These are phyloP conservation scores for Pseudocercospora pini-densiflorae DNA, from an alignment of 2,329 filamentous ascomycete species.

Conservation along the genomic window DNA sequence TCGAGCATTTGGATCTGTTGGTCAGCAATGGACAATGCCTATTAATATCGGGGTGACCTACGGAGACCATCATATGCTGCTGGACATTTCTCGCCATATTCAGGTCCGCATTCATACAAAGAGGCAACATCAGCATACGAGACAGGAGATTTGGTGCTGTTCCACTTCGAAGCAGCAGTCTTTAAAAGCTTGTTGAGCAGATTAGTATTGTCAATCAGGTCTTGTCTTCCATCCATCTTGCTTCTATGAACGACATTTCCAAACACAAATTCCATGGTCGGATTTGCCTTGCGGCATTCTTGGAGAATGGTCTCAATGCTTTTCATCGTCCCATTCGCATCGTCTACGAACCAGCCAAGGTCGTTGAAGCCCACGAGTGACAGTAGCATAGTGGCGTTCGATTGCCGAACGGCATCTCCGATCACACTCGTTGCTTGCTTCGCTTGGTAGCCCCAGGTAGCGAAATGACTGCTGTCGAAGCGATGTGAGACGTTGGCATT, in stretches of 20 bases:
- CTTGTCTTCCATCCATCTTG: constrained; percentile 25
- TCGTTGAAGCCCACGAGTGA: constrained; percentile 36
- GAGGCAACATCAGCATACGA: constrained; percentile 41
- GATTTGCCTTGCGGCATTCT: constrained; percentile 38
- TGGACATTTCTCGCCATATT: constrained; percentile 15
- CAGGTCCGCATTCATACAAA: constrained; percentile 25
- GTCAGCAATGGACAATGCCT: constrained; percentile 43
- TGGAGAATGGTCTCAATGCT: constrained; percentile 38
- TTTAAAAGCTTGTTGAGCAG: constrained; percentile 28
- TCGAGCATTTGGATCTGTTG: constrained; percentile 46
- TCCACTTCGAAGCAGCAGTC: constrained; percentile 34
- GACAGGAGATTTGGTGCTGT: constrained; percentile 36
- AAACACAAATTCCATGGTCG: constrained; percentile 28
- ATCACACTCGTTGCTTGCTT: constrained; percentile 39
- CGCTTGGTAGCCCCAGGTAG: constrained; percentile 40
- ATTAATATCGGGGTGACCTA: constrained; percentile 13
- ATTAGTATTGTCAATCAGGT: constrained; percentile 28
- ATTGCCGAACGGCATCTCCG: constrained; percentile 33
- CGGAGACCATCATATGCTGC: constrained; percentile 21
- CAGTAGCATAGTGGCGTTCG: constrained; percentile 40
- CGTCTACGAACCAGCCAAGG: constrained; percentile 31
- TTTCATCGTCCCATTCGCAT: constrained; percentile 29
- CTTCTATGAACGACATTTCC: constrained; percentile 31
- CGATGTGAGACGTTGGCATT: constrained; percentile 33
- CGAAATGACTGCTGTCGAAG: constrained; percentile 32